Evolutionary conservation across 2,329 filamentous ascomycete genomes (phyloP).

Genomic region (Delphinella strobiligena): DNA sequence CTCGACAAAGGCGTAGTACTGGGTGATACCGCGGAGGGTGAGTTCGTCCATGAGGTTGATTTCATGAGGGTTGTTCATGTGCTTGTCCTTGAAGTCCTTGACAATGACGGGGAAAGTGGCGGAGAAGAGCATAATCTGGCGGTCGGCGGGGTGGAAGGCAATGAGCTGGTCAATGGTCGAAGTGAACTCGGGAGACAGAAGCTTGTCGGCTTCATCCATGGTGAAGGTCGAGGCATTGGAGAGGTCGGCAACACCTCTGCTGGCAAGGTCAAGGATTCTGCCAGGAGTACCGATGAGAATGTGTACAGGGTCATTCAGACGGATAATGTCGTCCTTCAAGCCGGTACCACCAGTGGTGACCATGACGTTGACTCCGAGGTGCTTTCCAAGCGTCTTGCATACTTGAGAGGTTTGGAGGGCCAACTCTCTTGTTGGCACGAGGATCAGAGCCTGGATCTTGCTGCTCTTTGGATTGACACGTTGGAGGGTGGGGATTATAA

Average conservation of each 20-base stretch:
- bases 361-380: constrained; percentile 97
- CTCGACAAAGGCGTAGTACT: constrained; percentile 98
- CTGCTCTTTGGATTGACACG: constrained; percentile 92
- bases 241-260: constrained; percentile 91
- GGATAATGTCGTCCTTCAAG: constrained; percentile 91
- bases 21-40: constrained; percentile 92
- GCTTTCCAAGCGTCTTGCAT: constrained; percentile 96
- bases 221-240: constrained; percentile 96
- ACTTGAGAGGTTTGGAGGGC: constrained; percentile 98
- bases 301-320: constrained; percentile 86
- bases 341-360: constrained; percentile 95
- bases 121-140: constrained; percentile 98
- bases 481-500: constrained; percentile 90
- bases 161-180: constrained; percentile 94
- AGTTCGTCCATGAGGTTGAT: constrained; percentile 99
- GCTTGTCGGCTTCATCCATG: constrained; percentile 99
- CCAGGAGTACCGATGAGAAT: constrained; percentile 96
- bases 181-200: constrained; percentile 92
- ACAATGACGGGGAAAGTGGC: constrained; percentile 96
- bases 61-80: constrained; percentile 92
- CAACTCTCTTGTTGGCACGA: constrained; percentile 92
- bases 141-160: constrained; percentile 89
- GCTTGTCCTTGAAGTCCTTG: constrained; percentile 95
- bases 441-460: constrained; percentile 92
- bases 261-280: constrained; percentile 87